These are phyloP conservation scores for Nidularia sp. DNA, from an alignment of 768 basidiomycete species.

Conservation along the genomic window DNA sequence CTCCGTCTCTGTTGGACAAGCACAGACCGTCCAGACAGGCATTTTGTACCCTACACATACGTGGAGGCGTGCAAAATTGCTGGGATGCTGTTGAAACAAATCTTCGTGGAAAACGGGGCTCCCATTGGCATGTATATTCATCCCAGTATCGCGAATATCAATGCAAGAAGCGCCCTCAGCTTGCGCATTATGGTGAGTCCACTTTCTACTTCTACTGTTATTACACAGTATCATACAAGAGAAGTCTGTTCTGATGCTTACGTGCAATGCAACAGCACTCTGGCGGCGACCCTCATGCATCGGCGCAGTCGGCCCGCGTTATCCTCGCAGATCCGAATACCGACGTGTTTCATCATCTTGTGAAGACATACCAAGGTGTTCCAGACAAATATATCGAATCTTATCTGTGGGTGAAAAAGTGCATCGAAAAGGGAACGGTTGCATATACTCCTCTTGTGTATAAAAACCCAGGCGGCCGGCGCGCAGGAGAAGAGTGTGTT, in stretches of 20 bases:
- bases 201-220: neutral
- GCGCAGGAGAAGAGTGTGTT: conserved; percentile 76
- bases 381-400: conserved; percentile 77
- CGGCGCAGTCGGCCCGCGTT: conserved; percentile 67
- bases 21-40: conserved; percentile 65
- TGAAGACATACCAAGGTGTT: conserved; percentile 67
- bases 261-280: conserved; percentile 52
- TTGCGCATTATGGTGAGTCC: conserved; percentile 63
- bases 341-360: conserved; percentile 68
- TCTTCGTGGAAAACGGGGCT: conserved; percentile 61
- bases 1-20: conserved; percentile 72
- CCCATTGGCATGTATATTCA: conserved; percentile 80
- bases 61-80: conserved; percentile 84
- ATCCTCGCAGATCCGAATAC: conserved; percentile 80
- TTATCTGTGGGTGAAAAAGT: conserved; percentile 81
- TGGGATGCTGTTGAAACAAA: conserved; percentile 69
- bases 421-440: conserved; percentile 63
- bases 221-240: neutral
- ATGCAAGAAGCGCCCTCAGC: conserved; percentile 61
- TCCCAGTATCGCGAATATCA: conserved; percentile 74
- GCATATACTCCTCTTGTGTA: conserved; percentile 74
- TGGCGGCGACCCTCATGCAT: conserved; percentile 72
- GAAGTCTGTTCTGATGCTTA: neutral
- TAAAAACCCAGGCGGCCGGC: conserved; percentile 79
- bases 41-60: conserved; percentile 78